Percentiles rank a stretch among this genome's conserved stretches.
Conservation (phyloP, 192 early-diverging fungal genomes). For the Geranomyces michiganensis region DNA sequence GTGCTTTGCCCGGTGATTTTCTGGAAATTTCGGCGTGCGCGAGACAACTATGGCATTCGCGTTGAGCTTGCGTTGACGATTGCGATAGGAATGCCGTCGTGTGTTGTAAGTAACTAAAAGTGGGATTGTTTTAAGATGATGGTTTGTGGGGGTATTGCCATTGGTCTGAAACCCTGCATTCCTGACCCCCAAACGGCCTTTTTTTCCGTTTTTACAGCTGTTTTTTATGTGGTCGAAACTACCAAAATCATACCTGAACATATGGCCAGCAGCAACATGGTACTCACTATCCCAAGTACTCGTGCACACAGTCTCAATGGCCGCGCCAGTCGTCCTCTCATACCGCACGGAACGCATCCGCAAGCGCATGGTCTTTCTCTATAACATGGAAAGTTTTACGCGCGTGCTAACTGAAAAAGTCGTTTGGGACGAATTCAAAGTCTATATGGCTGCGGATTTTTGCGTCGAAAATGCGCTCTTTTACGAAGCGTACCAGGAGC, state of each 20-base stretch:
- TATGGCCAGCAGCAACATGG: conserved; percentile 13
- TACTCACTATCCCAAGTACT: conserved; percentile 2
- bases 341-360: conserved; percentile 12
- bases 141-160: too few species aligned
- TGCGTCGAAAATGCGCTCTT: conserved; percentile 36
- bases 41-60: conserved; percentile 26
- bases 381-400: conserved; percentile 31
- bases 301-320: conserved; percentile 14
- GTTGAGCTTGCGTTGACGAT: conserved; percentile 19
- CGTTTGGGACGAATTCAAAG: conserved; percentile 32
- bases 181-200: neutral
- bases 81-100: neutral
- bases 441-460: conserved; percentile 29
- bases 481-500: conserved; percentile 36
- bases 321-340: conserved; percentile 11
- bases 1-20: conserved; percentile 20
- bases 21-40: conserved; percentile 19
- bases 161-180: too few species aligned
- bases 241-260: neutral
- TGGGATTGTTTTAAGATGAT: too few species aligned
- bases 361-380: conserved; percentile 6
- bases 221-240: conserved; percentile 9
- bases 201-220: too few species aligned
- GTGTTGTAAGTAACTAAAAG: conserved; percentile 17
- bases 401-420: conserved; percentile 21